These are phyloP conservation scores for Termitomyces sp. DNA, from an alignment of 1,284 basidiomycete genomes.

Conservation along the genomic window DNA sequence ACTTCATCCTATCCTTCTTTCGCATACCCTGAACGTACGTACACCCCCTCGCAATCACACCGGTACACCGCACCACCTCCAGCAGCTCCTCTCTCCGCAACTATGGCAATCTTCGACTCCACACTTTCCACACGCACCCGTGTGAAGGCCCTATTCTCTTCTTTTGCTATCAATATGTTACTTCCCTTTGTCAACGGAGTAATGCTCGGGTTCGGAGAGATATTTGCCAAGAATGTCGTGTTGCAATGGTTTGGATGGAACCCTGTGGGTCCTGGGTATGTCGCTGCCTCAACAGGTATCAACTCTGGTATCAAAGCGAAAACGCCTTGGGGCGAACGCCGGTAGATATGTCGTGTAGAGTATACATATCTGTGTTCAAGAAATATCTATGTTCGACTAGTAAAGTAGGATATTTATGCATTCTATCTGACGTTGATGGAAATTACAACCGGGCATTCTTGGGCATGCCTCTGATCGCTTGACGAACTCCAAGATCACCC, in stretches of 20 bases:
- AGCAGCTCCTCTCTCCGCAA: slow-evolving; percentile 42
- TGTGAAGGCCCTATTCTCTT: slow-evolving; percentile 70
- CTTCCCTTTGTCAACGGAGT: slow-evolving; percentile 96
- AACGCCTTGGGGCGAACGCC: slow-evolving; percentile 16
- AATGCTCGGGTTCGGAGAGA: slow-evolving; percentile 97
- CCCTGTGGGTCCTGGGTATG: slow-evolving; percentile 27
- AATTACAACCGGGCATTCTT: slow-evolving; percentile 49
- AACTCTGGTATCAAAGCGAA: slow-evolving; percentile 12
- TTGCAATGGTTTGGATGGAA: slow-evolving; percentile 59
- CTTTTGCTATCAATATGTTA: slow-evolving; percentile 86
- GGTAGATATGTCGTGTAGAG: slow-evolving; percentile 6
- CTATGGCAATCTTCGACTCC: slow-evolving; percentile 75
- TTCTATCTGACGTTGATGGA: neutral
- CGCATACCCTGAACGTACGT: slow-evolving; percentile 56
- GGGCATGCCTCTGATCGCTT: slow-evolving; percentile 63
- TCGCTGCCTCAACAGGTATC: slow-evolving; percentile 31
- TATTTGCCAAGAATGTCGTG: slow-evolving; percentile 88
- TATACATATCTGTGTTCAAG: too few relatives aligned
- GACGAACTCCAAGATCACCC: slow-evolving; percentile 65
- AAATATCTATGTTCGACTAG: neutral
- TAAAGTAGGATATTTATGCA: neutral
- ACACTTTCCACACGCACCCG: slow-evolving; percentile 62
- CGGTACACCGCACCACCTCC: slow-evolving; percentile 24
- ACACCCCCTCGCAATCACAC: slow-evolving; percentile 41
- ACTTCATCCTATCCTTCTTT: slow-evolving; percentile 75